phyloP scores from a whole-genome alignment of 495 filamentous ascomycete genomes.

The Aspergillus ostianus region DNA sequence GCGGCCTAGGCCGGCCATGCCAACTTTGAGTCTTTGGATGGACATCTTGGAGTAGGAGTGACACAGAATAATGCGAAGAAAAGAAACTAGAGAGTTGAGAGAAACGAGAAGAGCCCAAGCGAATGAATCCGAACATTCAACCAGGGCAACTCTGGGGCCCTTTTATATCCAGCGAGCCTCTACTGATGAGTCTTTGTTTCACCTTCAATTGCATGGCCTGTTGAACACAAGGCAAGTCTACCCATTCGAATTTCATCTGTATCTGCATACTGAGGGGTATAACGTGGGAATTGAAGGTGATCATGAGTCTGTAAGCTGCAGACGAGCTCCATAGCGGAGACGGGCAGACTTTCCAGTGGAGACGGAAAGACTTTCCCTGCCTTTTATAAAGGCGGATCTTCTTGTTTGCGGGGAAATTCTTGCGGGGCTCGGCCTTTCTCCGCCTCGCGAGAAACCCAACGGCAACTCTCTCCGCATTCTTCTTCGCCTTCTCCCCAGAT shows the following conservation, averaged over 20 bases:
- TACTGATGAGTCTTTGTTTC: not conserved
- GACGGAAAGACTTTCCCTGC: slow-evolving; percentile 12
- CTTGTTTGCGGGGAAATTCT: not conserved
- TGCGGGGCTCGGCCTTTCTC: not conserved
- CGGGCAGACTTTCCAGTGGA: slow-evolving; percentile 25
- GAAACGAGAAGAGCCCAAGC: not conserved
- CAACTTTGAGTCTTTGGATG: slow-evolving; percentile 37
- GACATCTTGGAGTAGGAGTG: slow-evolving; percentile 27
- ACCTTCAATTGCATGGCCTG: not conserved
- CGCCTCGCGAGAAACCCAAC: not conserved
- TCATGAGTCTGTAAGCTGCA: not conserved
- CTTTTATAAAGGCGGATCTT: not conserved
- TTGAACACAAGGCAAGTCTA: slow-evolving; percentile 4
- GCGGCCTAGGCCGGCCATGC: slow-evolving; percentile 47
- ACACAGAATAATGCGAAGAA: not conserved
- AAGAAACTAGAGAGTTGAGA: not conserved
- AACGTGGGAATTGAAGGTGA: not conserved
- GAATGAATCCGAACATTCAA: slow-evolving; percentile 1
- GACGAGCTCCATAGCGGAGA: not conserved
- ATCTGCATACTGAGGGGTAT: not conserved
- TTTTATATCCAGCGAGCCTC: not conserved
- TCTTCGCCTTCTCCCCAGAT: not conserved
- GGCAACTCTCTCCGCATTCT: slow-evolving; percentile 17
- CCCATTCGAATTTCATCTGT: not conserved
- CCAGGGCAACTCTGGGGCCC: not conserved